Conservation (phyloP, 257 asterid genomes). For the Solanum microdontum region DNA sequence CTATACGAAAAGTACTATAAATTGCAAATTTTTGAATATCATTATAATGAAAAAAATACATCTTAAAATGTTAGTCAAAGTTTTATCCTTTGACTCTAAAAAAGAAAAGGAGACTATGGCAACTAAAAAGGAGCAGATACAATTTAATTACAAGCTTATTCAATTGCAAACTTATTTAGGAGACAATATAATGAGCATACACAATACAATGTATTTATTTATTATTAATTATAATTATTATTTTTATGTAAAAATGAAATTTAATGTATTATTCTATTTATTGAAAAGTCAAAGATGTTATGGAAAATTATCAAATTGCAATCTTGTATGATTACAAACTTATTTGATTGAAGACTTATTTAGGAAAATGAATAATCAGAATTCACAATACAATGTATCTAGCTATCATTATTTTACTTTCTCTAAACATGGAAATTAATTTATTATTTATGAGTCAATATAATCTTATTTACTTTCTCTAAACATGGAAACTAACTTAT, state of each 20-base stretch:
- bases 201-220: not conserved
- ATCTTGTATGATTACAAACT: not conserved
- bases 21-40: too few species aligned
- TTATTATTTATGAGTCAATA: not conserved
- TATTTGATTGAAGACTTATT: not conserved
- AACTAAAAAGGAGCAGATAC: not conserved
- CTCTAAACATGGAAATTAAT: not conserved
- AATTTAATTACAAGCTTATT: not conserved
- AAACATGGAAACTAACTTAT: conserved; percentile 39
- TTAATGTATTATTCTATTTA: too few species aligned
- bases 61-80: too few species aligned
- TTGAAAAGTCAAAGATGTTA: too few species aligned
- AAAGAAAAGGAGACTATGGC: not conserved
- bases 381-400: not conserved
- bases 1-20: too few species aligned
- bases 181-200: not conserved
- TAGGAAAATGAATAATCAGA: too few species aligned
- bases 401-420: not conserved
- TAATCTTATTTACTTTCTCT: not conserved
- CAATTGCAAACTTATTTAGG: not conserved
- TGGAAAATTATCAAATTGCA: not conserved
- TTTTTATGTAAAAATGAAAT: not conserved
- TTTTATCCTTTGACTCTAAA: not conserved
- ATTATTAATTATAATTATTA: not conserved
- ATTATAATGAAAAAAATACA: too few species aligned